A percentile compares a stretch with the other conserved stretches of the same genome.
Evolutionary conservation across 2,329 filamentous ascomycete genomes (phyloP).

Genomic region (Xylaria sp.): DNA sequence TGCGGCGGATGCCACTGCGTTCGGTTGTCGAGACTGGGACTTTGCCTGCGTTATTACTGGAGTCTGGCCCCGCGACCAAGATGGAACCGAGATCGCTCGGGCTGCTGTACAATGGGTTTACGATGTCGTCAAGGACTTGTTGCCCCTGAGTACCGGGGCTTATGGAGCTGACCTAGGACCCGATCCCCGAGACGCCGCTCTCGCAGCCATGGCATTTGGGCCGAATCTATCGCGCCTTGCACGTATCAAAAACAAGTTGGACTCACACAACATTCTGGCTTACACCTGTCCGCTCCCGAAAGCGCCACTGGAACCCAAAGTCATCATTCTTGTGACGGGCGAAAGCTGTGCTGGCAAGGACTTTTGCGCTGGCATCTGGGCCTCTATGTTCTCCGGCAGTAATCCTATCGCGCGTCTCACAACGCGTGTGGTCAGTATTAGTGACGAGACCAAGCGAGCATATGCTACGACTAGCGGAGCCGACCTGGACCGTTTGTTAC

Average conservation of each 20-base stretch:
- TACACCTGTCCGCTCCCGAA: constrained; percentile 64
- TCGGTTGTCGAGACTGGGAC: constrained; percentile 71
- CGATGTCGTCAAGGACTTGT: constrained; percentile 56
- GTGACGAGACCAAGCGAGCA: constrained; percentile 65
- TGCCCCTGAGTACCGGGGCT: constrained; percentile 61
- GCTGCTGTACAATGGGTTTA: constrained; percentile 66
- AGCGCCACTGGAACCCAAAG: constrained; percentile 50
- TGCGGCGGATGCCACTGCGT: constrained; percentile 60
- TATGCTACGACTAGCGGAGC: constrained; percentile 63
- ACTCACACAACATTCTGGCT: constrained; percentile 62
- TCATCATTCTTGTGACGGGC: constrained; percentile 68
- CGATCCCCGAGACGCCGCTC: constrained; percentile 64
- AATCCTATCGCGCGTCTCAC: constrained; percentile 45
- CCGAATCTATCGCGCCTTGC: constrained; percentile 61
- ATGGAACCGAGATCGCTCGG: constrained; percentile 55
- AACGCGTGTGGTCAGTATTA: constrained; percentile 63
- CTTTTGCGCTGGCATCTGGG: constrained; percentile 66
- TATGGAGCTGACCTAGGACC: constrained; percentile 72
- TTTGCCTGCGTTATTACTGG: constrained; percentile 73
- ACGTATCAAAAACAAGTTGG: constrained; percentile 60
- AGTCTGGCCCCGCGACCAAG: constrained; percentile 66
- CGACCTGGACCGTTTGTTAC: constrained; percentile 59
- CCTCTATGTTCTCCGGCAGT: constrained; percentile 50
- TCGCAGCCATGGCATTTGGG: constrained; percentile 67
- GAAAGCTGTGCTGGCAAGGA: constrained; percentile 68